Conservation (phyloP, 176 grass and related monocot species). For the Eragrostis nindensis region DNA sequence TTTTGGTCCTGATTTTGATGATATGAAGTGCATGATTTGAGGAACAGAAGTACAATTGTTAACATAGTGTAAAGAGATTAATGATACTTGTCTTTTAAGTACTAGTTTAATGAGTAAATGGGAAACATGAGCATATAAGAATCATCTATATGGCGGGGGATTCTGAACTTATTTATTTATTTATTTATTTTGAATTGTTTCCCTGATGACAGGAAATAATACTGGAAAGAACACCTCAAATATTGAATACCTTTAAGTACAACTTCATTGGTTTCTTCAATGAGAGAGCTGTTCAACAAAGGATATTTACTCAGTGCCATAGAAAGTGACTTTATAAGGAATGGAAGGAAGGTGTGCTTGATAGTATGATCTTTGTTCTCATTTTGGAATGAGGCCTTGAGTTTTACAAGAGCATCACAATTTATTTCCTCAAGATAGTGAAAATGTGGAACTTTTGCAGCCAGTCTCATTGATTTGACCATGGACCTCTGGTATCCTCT, state of each 20-base stretch:
- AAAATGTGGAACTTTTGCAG: constrained; percentile 92
- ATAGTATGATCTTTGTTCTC: constrained; percentile 79
- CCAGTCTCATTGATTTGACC: constrained; percentile 92
- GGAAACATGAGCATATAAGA: background rate
- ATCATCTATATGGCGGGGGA: background rate
- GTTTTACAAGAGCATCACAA: constrained; percentile 75
- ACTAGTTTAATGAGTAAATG: constrained; percentile 7
- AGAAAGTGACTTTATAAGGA: constrained; percentile 93
- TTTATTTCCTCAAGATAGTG: constrained; percentile 98
- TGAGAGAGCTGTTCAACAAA: constrained; percentile 85
- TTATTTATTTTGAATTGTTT: background rate
- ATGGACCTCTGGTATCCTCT: constrained; percentile 96
- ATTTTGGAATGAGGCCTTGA: constrained; percentile 75
- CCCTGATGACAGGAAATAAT: background rate
- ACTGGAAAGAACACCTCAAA: background rate
- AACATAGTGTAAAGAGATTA: background rate
- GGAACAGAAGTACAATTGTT: background rate
- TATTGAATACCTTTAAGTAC: constrained; percentile 73
- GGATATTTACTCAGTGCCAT: constrained; percentile 84
- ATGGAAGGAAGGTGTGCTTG: constrained; percentile 94
- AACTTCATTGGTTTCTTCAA: constrained; percentile 76
- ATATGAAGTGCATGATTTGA: background rate
- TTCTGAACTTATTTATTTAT: too few relatives aligned
- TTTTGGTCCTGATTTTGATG: constrained; percentile 16
- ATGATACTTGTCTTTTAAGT: background rate